Percentiles rank a stretch among this genome's conserved stretches.
These are phyloP conservation scores for Fusarium sublunatum DNA, from an alignment of 2,329 filamentous ascomycete genomes.

Conservation along the genomic window DNA sequence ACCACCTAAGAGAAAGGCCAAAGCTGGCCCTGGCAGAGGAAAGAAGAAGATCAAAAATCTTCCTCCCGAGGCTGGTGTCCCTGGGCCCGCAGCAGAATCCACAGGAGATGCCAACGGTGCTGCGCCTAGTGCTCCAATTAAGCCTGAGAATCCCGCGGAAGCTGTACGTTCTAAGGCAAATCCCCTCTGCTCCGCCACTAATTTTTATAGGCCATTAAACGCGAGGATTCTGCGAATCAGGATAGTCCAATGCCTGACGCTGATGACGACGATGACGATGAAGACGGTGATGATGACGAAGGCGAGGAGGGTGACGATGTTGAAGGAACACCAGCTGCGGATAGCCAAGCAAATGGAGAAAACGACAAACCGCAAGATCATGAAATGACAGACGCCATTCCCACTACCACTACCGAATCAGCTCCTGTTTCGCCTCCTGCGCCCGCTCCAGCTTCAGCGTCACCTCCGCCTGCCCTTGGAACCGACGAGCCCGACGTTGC, in stretches of 20 bases:
- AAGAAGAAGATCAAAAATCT: conserved; percentile 79
- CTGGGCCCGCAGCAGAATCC: conserved; percentile 46
- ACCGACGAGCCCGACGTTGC: conserved; percentile 40
- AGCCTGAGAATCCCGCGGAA: conserved; percentile 53
- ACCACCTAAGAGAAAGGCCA: conserved; percentile 83
- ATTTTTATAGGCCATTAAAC: conserved; percentile 54
- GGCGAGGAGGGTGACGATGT: conserved; percentile 61
- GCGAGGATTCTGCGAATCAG: conserved; percentile 57
- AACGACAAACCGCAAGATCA: conserved; percentile 50
- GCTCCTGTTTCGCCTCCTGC: conserved; percentile 31
- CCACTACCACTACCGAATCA: conserved; percentile 36
- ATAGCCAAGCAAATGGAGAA: conserved; percentile 46
- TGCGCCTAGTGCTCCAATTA: conserved; percentile 53
- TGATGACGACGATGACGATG: conserved; percentile 59
- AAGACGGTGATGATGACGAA: conserved; percentile 61
- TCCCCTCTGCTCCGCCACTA: conserved; percentile 17
- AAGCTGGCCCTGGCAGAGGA: conserved; percentile 79
- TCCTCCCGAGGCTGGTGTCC: conserved; percentile 51
- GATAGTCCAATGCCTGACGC: conserved; percentile 67
- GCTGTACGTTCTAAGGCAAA: conserved; percentile 39
- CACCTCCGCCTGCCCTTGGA: conserved; percentile 25
- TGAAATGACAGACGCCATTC: conserved; percentile 53
- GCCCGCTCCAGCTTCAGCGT: conserved; percentile 8
- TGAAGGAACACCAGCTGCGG: conserved; percentile 51
- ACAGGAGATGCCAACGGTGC: conserved; percentile 53